phyloP scores from a whole-genome alignment of 1,284 basidiomycete species.

The Lignosus rhinocerotis region DNA sequence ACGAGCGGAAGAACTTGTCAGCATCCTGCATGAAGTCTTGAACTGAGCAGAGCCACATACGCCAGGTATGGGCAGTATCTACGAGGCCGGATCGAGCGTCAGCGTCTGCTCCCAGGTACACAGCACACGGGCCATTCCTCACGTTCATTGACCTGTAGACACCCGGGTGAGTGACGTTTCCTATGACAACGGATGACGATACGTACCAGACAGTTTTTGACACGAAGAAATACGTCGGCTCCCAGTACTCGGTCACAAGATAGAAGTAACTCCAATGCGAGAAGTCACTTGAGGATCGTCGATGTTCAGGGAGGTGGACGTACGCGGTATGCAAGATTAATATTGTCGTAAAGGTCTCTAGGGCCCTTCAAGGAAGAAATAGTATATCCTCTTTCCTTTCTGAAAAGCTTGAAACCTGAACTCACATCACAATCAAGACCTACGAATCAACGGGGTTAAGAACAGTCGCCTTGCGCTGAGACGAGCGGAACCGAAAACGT shows the following conservation, averaged over 20 bases:
- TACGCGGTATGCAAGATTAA: conserved; percentile 7
- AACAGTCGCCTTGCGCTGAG: neutral
- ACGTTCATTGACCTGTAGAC: conserved; percentile 2
- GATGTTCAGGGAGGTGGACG: neutral
- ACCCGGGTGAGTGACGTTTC: neutral
- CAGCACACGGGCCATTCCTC: neutral
- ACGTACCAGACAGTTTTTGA: conserved; percentile 2
- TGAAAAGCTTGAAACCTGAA: neutral
- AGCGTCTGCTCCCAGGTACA: neutral
- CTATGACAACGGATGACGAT: no score
- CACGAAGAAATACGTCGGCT: conserved; percentile 6
- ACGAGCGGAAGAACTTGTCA: neutral
- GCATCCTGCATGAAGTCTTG: neutral
- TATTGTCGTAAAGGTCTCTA: conserved; percentile 1
- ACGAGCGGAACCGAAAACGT: neutral
- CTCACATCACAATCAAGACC: neutral
- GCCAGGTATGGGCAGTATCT: conserved; percentile 3
- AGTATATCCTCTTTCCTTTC: no score
- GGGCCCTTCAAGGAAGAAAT: neutral
- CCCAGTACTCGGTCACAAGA: conserved; percentile 5
- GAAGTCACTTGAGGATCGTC: no score
- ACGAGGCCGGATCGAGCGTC: no score
- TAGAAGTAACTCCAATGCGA: conserved; percentile 2
- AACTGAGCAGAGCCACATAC: neutral
- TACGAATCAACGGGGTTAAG: neutral